Evolutionary conservation across 768 basidiomycete species (phyloP).

Genomic region (Macrolepiota albuminosa): DNA sequence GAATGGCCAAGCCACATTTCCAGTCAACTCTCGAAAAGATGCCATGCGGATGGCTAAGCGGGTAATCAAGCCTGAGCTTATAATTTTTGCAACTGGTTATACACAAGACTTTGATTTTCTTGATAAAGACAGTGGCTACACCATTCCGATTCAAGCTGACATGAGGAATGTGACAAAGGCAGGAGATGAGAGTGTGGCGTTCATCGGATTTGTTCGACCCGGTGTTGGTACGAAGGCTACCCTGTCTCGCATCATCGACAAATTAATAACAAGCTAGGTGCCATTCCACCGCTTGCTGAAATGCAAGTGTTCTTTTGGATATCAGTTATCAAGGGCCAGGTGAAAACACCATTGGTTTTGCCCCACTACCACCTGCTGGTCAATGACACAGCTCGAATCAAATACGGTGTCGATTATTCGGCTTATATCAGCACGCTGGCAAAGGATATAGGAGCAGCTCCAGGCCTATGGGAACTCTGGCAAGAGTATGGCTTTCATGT

Average conservation of each 20-base stretch:
- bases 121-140: constrained; percentile 32
- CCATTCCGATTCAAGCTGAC: constrained; percentile 36
- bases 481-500: constrained; percentile 45
- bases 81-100: constrained; percentile 48
- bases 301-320: constrained; percentile 59
- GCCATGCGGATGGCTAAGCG: constrained; percentile 32
- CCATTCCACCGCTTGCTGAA: constrained; percentile 56
- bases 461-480: constrained; percentile 44
- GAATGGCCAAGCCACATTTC: constrained; percentile 42
- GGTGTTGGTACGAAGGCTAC: constrained; percentile 39
- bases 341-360: constrained; percentile 36
- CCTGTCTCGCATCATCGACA: not conserved
- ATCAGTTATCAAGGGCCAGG: constrained; percentile 37
- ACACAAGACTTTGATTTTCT: constrained; percentile 39
- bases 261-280: constrained; percentile 29
- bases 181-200: constrained; percentile 44
- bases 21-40: constrained; percentile 36
- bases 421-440: constrained; percentile 55
- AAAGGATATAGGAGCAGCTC: constrained; percentile 51
- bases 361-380: constrained; percentile 54
- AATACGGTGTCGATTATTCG: constrained; percentile 57
- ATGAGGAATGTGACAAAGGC: constrained; percentile 36
- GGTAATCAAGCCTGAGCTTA: constrained; percentile 41
- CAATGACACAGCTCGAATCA: constrained; percentile 45
- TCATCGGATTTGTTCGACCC: constrained; percentile 54